Percentiles rank a stretch among this genome's conserved stretches.
phyloP scores from a whole-genome alignment of 75 land plant species.

The Sequoiadendron giganteum region DNA sequence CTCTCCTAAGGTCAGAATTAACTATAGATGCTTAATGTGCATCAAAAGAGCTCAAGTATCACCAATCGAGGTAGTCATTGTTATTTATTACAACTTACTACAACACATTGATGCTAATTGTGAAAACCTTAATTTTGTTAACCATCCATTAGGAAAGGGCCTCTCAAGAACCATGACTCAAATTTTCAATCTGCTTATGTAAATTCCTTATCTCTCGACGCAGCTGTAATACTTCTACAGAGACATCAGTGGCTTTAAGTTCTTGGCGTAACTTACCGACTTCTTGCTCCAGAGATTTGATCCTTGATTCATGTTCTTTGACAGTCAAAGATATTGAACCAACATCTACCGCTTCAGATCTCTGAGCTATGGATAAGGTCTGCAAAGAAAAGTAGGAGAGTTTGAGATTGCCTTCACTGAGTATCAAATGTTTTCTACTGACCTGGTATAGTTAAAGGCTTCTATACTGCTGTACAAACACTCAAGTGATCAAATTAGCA shows the following conservation, averaged over 20 bases:
- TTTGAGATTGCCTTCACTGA: conserved; percentile 6
- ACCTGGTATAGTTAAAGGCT: neutral
- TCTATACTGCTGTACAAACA: neutral
- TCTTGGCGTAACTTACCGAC: conserved; percentile 32
- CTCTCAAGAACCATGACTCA: neutral
- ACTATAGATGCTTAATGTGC: too few species aligned
- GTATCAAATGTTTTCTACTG: conserved; percentile 3
- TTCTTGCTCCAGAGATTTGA: conserved; percentile 35
- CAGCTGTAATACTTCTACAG: conserved; percentile 36
- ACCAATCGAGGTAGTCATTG: neutral
- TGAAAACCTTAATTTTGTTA: neutral
- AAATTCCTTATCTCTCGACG: conserved; percentile 30
- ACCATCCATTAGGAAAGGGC: neutral
- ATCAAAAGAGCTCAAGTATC: neutral
- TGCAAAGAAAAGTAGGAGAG: conserved; percentile 12
- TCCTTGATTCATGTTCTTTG: conserved; percentile 30
- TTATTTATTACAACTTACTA: neutral
- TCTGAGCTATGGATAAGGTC: conserved; percentile 32
- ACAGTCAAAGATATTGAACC: conserved; percentile 21
- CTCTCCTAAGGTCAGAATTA: neutral
- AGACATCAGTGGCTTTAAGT: conserved; percentile 28
- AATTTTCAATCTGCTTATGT: conserved; percentile 19
- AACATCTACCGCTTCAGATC: conserved; percentile 33
- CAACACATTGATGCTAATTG: neutral
- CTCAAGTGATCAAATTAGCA: too few species aligned